phyloP scores from a whole-genome alignment of 306 rosid species.

The Begonia peltatifolia region DNA sequence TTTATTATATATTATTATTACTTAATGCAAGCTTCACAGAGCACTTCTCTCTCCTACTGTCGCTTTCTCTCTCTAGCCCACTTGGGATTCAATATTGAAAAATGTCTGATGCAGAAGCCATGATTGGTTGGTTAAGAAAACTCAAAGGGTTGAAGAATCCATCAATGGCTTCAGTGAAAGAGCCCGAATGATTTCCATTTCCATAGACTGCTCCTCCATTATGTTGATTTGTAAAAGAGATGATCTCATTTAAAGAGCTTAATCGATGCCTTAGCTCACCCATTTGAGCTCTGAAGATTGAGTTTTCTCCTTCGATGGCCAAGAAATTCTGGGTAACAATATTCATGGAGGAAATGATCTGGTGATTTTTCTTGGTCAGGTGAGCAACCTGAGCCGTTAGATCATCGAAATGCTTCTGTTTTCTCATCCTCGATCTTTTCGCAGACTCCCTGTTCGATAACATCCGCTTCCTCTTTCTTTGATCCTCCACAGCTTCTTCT shows the following conservation, averaged over 20 bases:
- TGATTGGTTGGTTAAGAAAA: neutral
- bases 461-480: slow-evolving; percentile 60
- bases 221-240: slow-evolving; percentile 8
- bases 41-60: neutral
- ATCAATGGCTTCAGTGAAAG: neutral
- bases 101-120: neutral
- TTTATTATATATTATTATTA: too few species aligned
- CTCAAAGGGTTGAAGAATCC: neutral
- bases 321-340: slow-evolving; percentile 20
- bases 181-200: neutral
- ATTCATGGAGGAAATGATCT: slow-evolving; percentile 21
- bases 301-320: slow-evolving; percentile 38
- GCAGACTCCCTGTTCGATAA: slow-evolving; percentile 60
- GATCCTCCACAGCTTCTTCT: slow-evolving; percentile 37
- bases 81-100: neutral
- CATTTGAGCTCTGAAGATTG: slow-evolving; percentile 39
- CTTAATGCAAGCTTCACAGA: too few species aligned
- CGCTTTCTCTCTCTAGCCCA: neutral
- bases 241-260: slow-evolving; percentile 34
- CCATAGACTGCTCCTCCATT: neutral
- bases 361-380: slow-evolving; percentile 41
- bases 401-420: slow-evolving; percentile 56
- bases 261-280: slow-evolving; percentile 30
- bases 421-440: slow-evolving; percentile 46
- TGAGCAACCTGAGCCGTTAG: slow-evolving; percentile 30